Evolutionary conservation across 139 green algal genomes (phyloP), one percentile per base, ranked within the genome.

Genomic region (Auxenochlorella pyrenoidosa): DNA sequence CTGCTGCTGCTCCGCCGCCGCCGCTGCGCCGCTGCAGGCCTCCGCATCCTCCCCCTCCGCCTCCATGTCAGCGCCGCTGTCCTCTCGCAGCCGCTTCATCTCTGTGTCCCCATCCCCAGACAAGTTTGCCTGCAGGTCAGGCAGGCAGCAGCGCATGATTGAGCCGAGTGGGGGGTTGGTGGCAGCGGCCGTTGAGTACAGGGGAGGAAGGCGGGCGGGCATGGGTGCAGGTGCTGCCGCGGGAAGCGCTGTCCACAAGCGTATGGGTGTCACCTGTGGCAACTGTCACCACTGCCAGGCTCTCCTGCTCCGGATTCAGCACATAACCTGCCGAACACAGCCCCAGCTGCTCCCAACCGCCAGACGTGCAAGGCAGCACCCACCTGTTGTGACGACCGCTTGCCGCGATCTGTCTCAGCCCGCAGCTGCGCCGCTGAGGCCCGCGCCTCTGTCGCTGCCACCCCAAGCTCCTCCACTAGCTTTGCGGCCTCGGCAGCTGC

Each of bases 301-400:
- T n/a, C n/a, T n/a, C n/a, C n/a, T n/a, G n/a, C n/a, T n/a, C n/a
- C n/a, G n/a, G n/a, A n/a, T n/a, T n/a, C n/a, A n/a, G n/a, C n/a
- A n/a, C n/a, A n/a, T n/a, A n/a, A n/a, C n/a, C n/a, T n/a, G n/a
- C n/a, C n/a, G 15, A 8, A 63, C 3, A 22, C 54, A 24, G 54
- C 16, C 44, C 44, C 30, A 41, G 6, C 28, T 1, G 3, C 76
- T 32, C 18, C 77, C 51, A 22, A 34, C 77, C 18, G 51, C 51
- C 77, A 54, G 47, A 34, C 24, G 16, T 47, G 47, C 51, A 68
- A n/a, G 54, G 32, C 51, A n/a, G 43, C 26, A 47, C 70, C 26
- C 68, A 94, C 93, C 90, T 96, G 89, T 0, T 68, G 75, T 6
- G 80, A 94, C 30, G 88, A 91, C 16, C 94, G 94, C 77, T 97